Evolutionary conservation across 257 asterid genomes (phyloP), one percentile per base, ranked within the genome.

Genomic region (Solanum bukasovii): DNA sequence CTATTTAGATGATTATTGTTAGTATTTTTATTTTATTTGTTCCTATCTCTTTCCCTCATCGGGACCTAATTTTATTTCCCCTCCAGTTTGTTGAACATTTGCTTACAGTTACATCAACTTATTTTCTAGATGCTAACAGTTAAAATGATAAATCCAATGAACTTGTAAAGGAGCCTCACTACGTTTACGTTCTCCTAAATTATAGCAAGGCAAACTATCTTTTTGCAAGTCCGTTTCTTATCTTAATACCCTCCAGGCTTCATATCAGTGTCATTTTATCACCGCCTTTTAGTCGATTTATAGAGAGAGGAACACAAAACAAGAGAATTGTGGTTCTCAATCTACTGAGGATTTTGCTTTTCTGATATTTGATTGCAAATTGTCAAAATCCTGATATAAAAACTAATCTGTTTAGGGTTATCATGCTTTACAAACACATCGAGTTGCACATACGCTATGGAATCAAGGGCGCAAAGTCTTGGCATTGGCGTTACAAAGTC

Each of bases 361-460:
- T 81, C 68, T 46, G 40, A 81, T 29, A 29, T 9, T 18, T 81
- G 40, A 81, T 11, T 14, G 40, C 70, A 31, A 81, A 81, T 46
- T 79, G 6, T 49, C 42, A 29, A 46, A 10, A 46, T 81, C 29
- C 70, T 81, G 85, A 81, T 46, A 46, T 81, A 4, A 37, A 81
- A 44, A 49, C 42, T 81, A 29, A 73, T 42, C 63, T 86, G 59
- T 84, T 20, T 78, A 92, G 93, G 93, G 93, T 38, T 92, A 90
- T 90, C 92, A 90, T 90, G 89, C 92, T 23, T 74, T 92, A 84
- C 92, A 92, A 92, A 87, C 92, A 78, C 88, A 92, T 87, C 87
- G 93, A 87, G 88, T 92, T 72, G 94, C 94, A 21, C 93, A 91
- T 87, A 87, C 92, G n/a, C 68, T 91, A 61, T 92, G 94, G 94